phyloP scores from a whole-genome alignment of 768 basidiomycete species.

The Mrakia gelida region DNA sequence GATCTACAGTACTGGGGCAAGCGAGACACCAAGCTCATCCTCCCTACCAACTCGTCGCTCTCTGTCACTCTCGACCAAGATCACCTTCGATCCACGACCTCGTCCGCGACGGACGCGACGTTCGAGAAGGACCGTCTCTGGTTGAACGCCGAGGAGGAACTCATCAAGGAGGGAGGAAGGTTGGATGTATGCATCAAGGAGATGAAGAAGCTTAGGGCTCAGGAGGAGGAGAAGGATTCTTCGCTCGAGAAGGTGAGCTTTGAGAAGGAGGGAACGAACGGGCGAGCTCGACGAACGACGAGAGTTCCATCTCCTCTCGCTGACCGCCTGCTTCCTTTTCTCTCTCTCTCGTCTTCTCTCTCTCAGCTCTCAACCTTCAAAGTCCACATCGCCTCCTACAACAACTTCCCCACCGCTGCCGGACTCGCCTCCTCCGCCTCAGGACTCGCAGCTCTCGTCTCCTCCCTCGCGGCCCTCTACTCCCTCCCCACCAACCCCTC shows the following conservation, averaged over 20 bases:
- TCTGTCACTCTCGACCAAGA: constrained; percentile 96
- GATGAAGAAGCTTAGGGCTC: constrained; percentile 71
- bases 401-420: constrained; percentile 99
- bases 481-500: constrained; percentile 70
- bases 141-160: constrained; percentile 90
- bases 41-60: constrained; percentile 97
- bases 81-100: constrained; percentile 88
- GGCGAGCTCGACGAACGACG: background rate
- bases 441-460: constrained; percentile 90
- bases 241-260: constrained; percentile 32
- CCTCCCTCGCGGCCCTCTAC: constrained; percentile 84
- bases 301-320: background rate
- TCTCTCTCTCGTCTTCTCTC: background rate
- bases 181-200: constrained; percentile 79
- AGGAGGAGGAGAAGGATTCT: constrained; percentile 56
- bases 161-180: constrained; percentile 74
- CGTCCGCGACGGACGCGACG: constrained; percentile 72
- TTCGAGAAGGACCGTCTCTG: constrained; percentile 77
- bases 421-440: constrained; percentile 96
- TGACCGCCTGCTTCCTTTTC: background rate
- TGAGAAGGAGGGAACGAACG: background rate
- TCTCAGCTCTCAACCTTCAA: constrained; percentile 62
- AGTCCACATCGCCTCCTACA: constrained; percentile 87
- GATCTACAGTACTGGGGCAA: constrained; percentile 87
- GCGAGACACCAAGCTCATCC: constrained; percentile 86